A percentile compares a stretch with the other conserved stretches of the same genome.
phyloP scores from a whole-genome alignment of 2,329 filamentous ascomycete species.

The Penicillium brasilianum region DNA sequence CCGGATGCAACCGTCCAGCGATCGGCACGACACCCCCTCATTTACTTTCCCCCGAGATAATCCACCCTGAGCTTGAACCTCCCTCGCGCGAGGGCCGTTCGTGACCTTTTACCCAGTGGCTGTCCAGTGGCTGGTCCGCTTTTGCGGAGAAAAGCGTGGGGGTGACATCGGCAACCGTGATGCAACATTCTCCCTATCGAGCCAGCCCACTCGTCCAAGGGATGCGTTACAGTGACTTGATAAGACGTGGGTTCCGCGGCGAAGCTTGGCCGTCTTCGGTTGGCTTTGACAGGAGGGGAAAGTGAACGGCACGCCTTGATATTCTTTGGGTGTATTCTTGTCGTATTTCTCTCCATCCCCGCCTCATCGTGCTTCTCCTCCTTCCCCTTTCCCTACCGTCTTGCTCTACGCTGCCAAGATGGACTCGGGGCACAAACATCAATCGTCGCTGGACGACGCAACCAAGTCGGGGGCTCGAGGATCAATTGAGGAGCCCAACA shows the following conservation, averaged over 20 bases:
- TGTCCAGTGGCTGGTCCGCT: neutral
- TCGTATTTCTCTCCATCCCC: neutral
- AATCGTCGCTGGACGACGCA: conserved; percentile 23
- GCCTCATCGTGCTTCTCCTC: neutral
- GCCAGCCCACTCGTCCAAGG: conserved; percentile 19
- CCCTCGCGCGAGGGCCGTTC: neutral
- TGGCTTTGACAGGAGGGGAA: neutral
- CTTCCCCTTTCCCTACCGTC: neutral
- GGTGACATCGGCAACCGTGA: conserved; percentile 21
- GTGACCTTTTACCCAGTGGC: neutral
- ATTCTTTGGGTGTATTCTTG: neutral
- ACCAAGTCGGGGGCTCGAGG: conserved; percentile 22
- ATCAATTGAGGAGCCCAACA: conserved; percentile 26
- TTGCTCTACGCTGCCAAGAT: conserved; percentile 4
- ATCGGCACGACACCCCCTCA: conserved; percentile 1
- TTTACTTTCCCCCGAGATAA: neutral
- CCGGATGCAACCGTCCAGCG: conserved; percentile 1
- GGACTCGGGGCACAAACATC: conserved; percentile 4
- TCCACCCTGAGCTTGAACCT: neutral
- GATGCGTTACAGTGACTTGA: conserved; percentile 13
- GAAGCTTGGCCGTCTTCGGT: neutral
- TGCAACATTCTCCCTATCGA: conserved; percentile 31
- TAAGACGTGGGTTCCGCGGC: conserved; percentile 11
- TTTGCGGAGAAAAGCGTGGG: conserved; percentile 33
- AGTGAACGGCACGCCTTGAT: neutral